Evolutionary conservation across 805 yeast genomes (phyloP), one percentile per base, ranked within the genome.

Genomic region (Candida ipomoeae): DNA sequence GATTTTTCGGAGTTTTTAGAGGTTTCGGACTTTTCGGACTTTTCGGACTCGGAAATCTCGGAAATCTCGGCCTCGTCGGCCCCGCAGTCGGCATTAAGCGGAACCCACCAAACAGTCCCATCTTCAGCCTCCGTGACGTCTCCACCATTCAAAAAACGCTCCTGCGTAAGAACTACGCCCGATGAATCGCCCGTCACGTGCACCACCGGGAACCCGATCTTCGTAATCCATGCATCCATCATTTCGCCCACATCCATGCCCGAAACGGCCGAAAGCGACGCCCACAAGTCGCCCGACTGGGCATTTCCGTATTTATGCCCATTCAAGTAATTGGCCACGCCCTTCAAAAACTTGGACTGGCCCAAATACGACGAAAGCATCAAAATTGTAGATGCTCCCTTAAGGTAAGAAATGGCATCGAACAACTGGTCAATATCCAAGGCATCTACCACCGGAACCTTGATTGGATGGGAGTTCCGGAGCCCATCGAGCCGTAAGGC

Each of bases 371-470:
- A 80, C 35, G 91, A 81, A 50, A 87, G 74, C 96, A 89, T 89
- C 62, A 83, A 75, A 51, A 88, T 82, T 29, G 85, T 74, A 23
- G 91, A 84, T 6, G 90, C 87, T 50, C 96, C 96, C 70, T 88
- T 88, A 55, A 83, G 70, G 66, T 88, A 88, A 3, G 94, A 87
- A 50, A 88, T 88, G 33, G 83, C 82, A 62, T 88, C 96, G 64
- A 88, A 88, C 17, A 87, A 82, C 69, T 88, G 91, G 64, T 85
- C 87, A 55, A 88, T 84, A 58, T 88, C 94, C 54, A 81, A 79
- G 4, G 92, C 92, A 61, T 84, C 81, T 57, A 78, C 69, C n/a
- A 89, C 89, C 11, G 87, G 86, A 7, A 88, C 95, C 67, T 87
- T 87, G 52, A 88, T 82, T 6, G 96, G 91, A 66, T 89, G 96